Percentiles rank a stretch among this genome's conserved stretches.
These are phyloP conservation scores for Cryptococcus sp. DNA, from an alignment of 1,284 basidiomycete species.

Conservation along the genomic window DNA sequence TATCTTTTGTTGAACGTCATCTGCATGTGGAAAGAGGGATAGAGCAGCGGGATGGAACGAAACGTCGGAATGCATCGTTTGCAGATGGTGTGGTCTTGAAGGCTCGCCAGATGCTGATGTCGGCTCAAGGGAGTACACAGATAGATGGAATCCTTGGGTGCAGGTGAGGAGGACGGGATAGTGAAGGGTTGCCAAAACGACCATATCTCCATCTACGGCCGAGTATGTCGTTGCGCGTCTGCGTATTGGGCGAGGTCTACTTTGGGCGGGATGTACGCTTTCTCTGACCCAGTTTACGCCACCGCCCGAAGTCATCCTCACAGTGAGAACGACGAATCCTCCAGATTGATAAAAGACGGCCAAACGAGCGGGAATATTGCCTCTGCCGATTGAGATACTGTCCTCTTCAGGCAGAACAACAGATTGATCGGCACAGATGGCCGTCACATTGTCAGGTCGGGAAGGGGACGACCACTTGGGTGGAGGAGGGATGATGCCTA, in stretches of 20 bases:
- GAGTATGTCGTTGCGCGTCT: constrained; percentile 22
- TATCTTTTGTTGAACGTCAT: neutral
- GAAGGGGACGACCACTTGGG: constrained; percentile 50
- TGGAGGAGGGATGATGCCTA: constrained; percentile 52
- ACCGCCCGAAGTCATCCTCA: constrained; percentile 11
- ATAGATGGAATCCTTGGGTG: constrained; percentile 42
- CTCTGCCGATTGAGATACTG: neutral
- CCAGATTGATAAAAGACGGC: constrained; percentile 51
- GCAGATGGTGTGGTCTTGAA: constrained; percentile 21
- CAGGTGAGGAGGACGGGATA: constrained; percentile 44
- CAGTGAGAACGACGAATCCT: constrained; percentile 44
- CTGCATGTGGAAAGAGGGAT: constrained; percentile 33
- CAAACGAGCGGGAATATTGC: constrained; percentile 35
- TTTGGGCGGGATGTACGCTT: constrained; percentile 26
- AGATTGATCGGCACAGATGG: constrained; percentile 46
- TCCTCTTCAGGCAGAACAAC: constrained; percentile 21
- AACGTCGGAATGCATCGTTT: constrained; percentile 48
- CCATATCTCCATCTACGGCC: constrained; percentile 30
- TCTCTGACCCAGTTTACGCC: constrained; percentile 38
- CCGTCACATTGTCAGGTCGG: constrained; percentile 48
- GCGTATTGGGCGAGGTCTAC: constrained; percentile 23
- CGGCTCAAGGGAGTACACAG: constrained; percentile 32
- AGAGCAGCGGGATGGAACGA: constrained; percentile 50
- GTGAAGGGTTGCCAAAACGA: constrained; percentile 43
- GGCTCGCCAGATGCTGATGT: neutral